phyloP scores from a whole-genome alignment of 1,139 yeast species.

The Scheffersomyces stambukii region DNA sequence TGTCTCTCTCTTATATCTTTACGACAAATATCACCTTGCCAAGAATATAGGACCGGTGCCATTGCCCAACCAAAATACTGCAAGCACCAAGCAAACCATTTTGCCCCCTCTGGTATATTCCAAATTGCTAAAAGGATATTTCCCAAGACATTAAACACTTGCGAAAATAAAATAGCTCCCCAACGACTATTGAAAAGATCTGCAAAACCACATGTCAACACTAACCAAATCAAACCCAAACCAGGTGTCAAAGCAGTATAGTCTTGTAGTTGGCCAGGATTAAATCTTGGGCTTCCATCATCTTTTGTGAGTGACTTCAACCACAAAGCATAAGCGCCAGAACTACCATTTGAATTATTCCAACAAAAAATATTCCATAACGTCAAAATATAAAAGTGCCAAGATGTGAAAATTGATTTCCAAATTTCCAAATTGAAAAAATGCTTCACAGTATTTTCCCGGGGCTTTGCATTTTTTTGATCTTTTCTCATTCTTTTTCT shows the following conservation, averaged over 20 bases:
- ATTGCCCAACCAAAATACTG: constrained; percentile 49
- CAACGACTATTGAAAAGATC: constrained; percentile 52
- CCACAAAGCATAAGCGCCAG: constrained; percentile 52
- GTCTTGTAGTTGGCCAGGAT: constrained; percentile 34
- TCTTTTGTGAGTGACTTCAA: constrained; percentile 28
- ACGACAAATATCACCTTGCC: constrained; percentile 45
- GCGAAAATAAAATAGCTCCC: constrained; percentile 55
- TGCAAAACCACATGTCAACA: constrained; percentile 37
- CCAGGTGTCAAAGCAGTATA: constrained; percentile 43
- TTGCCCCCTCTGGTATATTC: constrained; percentile 41
- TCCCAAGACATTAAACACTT: constrained; percentile 39
- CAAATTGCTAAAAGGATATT: constrained; percentile 43
- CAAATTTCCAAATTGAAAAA: constrained; percentile 36
- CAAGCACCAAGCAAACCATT: constrained; percentile 47
- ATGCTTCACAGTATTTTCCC: constrained; percentile 23
- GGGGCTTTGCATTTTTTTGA: constrained; percentile 29
- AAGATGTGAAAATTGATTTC: constrained; percentile 47
- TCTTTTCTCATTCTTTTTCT: constrained; percentile 50
- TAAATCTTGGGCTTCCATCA: constrained; percentile 23
- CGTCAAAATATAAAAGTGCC: constrained; percentile 51
- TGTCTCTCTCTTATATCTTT: constrained; percentile 42
- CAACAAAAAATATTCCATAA: constrained; percentile 60
- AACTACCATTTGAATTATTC: constrained; percentile 48
- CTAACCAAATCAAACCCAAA: constrained; percentile 38
- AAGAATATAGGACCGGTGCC: constrained; percentile 46